phyloP scores from a whole-genome alignment of 2,329 filamentous ascomycete genomes.

The Esteya vermicola region DNA sequence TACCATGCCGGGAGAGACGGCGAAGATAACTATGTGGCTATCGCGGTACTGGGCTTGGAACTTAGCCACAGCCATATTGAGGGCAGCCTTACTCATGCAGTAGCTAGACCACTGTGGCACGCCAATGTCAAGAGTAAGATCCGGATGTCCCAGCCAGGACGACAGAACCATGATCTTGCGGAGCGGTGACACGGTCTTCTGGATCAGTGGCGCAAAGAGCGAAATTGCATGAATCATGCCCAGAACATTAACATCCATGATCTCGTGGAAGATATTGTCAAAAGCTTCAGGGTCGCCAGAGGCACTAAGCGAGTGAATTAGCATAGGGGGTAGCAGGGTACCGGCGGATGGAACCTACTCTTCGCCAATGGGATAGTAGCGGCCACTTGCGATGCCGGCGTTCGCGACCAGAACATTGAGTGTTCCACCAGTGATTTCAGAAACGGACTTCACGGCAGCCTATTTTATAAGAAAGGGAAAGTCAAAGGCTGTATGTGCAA shows the following conservation, averaged over 20 bases:
- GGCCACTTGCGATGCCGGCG: conserved; percentile 21
- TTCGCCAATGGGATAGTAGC: conserved; percentile 18
- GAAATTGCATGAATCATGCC: conserved; percentile 38
- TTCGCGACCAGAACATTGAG: conserved; percentile 41
- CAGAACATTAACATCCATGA: conserved; percentile 33
- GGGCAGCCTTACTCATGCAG: conserved; percentile 32
- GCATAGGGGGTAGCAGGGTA: no score
- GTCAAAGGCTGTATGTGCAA: neutral
- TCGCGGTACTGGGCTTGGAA: conserved; percentile 32
- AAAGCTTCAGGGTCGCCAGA: conserved; percentile 18
- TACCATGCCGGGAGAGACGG: conserved; percentile 36
- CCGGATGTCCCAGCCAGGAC: conserved; percentile 30
- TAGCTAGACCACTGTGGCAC: conserved; percentile 26
- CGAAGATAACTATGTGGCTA: conserved; percentile 37
- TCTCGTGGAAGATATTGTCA: conserved; percentile 17
- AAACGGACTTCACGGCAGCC: conserved; percentile 13
- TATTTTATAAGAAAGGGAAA: no score
- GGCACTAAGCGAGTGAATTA: no score
- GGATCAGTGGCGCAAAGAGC: conserved; percentile 36
- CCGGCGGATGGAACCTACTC: conserved; percentile 19
- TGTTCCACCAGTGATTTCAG: conserved; percentile 21
- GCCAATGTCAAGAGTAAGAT: conserved; percentile 22
- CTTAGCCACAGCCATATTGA: conserved; percentile 39
- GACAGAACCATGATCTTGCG: conserved; percentile 43
- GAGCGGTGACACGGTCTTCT: conserved; percentile 26